These are phyloP conservation scores for Apostasia shenzhenica DNA, from an alignment of 106 monocot species.

Conservation along the genomic window DNA sequence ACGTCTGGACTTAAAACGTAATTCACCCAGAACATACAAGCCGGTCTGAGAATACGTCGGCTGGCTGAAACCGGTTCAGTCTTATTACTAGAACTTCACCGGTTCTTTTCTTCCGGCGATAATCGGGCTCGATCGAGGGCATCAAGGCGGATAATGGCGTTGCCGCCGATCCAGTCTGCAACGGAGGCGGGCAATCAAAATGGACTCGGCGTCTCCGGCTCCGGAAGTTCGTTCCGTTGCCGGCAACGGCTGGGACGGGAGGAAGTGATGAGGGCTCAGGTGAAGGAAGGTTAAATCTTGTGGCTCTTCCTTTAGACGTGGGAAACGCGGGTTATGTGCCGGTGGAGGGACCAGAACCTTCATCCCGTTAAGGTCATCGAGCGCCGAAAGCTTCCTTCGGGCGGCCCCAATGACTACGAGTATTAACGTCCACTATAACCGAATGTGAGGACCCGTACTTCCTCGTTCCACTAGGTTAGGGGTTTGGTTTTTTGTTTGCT, in stretches of 20 bases:
- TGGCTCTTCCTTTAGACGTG: constrained; percentile 65
- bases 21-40: no score
- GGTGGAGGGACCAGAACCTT: constrained; percentile 91
- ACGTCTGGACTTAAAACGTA: no score
- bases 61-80: background rate
- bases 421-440: constrained; percentile 98
- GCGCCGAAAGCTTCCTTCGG: constrained; percentile 38
- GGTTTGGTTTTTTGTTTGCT: constrained; percentile 21
- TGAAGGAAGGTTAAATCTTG: constrained; percentile 24
- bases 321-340: constrained; percentile 80
- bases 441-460: constrained; percentile 52
- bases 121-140: constrained; percentile 71
- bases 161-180: constrained; percentile 6
- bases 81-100: background rate
- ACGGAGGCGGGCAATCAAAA: constrained; percentile 6
- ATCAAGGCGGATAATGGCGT: constrained; percentile 40
- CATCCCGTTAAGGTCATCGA: constrained; percentile 98
- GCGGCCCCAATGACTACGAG: constrained; percentile 46
- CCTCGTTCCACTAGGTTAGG: constrained; percentile 5
- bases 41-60: background rate
- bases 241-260: background rate
- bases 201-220: background rate
- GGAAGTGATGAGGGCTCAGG: constrained; percentile 6
- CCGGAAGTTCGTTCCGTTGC: background rate
- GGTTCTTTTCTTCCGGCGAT: background rate